Base-by-base conservation (phyloP, 1,284 basidiomycete species). In the Puccinia novopanici region DNA sequence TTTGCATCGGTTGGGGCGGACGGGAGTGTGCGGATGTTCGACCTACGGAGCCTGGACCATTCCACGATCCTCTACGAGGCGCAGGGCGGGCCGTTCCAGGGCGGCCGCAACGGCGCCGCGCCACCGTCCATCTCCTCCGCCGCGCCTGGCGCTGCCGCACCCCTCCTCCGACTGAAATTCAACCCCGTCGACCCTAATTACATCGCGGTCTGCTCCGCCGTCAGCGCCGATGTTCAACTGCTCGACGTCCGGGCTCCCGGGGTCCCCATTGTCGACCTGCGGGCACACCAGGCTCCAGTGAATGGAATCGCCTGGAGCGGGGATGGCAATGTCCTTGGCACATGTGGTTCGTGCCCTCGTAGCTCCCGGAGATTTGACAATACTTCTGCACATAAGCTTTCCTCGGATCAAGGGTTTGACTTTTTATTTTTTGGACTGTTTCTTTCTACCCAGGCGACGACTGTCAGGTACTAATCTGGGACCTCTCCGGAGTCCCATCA, bases 1-100 rank as follows among this genome's bases (percentile, higher is more conserved):
- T 99, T 99, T 86, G 95, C 98, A 48, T 96, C 94, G 19, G 97
- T 99, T 27, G 97, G 97, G 34, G 97, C 96, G 17, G 97, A 99
- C 85, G 97, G 97, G 15, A 94, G 92, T 81, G 88, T 99, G 52
- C 92, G 97, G 70, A 95, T 97, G 10, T 99, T 99, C 85, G 97
- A 99, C 86, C 88, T 99, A 79, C 91, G 97, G 54, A 93, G 92
- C 83, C 89, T 99, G 65, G 97, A 99, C 86, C 97, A 99, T 86
- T 98, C 95, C 10, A 99, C 97, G 2, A 99, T 99, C 84, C 89
- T 99, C 65, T 99, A 98, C 86, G 97, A 99, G 87, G 95, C 95
- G 0, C 84, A 48, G 70, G 76, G 70, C 89, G 90, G 13, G 91
- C 92, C 0, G 92, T 92, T 85, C 19, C 22, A 75, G n/a, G 54